Evolutionary conservation across 257 asterid genomes (phyloP), one percentile per base, ranked within the genome.

Genomic region (Eucommia ulmoides): DNA sequence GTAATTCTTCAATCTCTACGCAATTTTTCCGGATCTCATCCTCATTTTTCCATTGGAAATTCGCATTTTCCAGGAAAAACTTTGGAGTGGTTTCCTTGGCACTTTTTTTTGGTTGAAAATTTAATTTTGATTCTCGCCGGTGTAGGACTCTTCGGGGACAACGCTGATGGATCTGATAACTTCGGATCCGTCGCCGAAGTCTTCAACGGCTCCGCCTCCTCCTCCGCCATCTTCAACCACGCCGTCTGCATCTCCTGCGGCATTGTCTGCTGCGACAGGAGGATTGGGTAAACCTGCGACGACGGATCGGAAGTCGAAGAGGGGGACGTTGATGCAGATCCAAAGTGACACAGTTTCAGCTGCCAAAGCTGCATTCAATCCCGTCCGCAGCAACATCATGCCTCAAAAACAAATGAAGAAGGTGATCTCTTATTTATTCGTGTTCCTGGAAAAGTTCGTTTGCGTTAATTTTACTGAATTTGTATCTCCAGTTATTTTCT

Each of bases 121-220:
- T n/a, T n/a, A n/a, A n/a, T n/a, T n/a, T n/a, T n/a, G n/a, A n/a
- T n/a, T n/a, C n/a, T n/a, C n/a, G n/a, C n/a, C n/a, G n/a, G 57
- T 56, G 23, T 17, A 91, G 99, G 99, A 91, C 51, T 83, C 96
- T 25, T 78, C 87, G 51, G 91, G 99, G 54, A 86, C 67, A 66
- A 83, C 99, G 52, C 73, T 86, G 67, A 91, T 91, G 99, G 99
- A 91, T 86, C 94, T 91, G 79, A 91, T 91, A 53, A 78, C 96
- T 41, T 85, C 98, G 58, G 96, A 91, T 61, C 89, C 81, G 49
- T 54, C 94, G 47, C 71, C 93, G 33, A 18, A 3, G 20, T 16
- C 48, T 15, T 22, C 74, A 23, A 11, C 52, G 7, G 35, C 56
- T 7, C 9, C 57, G 19, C 20, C 76, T 19, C 38, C 65, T 15